Evolutionary conservation across 2,329 filamentous ascomycete genomes (phyloP).

Genomic region (Hymenoscyphus albidus): DNA sequence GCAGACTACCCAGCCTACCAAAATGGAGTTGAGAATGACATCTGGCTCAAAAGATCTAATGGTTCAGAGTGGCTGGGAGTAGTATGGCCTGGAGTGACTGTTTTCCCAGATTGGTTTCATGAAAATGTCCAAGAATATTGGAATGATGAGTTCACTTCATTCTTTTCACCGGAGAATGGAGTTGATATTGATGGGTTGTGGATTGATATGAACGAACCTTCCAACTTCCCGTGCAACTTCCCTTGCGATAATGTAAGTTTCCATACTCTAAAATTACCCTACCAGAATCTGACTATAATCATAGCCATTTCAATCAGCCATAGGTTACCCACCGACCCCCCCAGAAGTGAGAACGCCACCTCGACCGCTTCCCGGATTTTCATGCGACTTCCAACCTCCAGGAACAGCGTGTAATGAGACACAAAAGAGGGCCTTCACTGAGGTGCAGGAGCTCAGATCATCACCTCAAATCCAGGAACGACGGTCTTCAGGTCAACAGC

Average conservation of each 20-base stretch:
- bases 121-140: slow-evolving; percentile 62
- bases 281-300: not conserved
- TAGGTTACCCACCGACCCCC: slow-evolving; percentile 55
- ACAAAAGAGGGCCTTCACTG: slow-evolving; percentile 24
- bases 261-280: not conserved
- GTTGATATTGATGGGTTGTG: slow-evolving; percentile 75
- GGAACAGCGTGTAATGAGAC: slow-evolving; percentile 37
- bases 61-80: slow-evolving; percentile 58
- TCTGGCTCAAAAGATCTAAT: slow-evolving; percentile 50
- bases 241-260: slow-evolving; percentile 43
- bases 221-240: slow-evolving; percentile 49
- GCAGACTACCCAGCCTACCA: slow-evolving; percentile 50
- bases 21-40: slow-evolving; percentile 45
- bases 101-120: slow-evolving; percentile 74
- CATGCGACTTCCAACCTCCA: slow-evolving; percentile 61
- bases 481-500: slow-evolving; percentile 38
- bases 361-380: slow-evolving; percentile 64
- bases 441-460: not conserved
- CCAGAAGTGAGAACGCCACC: slow-evolving; percentile 61
- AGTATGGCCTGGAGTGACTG: slow-evolving; percentile 67
- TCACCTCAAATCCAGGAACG: not conserved
- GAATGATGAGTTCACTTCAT: slow-evolving; percentile 61
- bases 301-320: not conserved
- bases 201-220: slow-evolving; percentile 66
- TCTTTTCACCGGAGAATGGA: slow-evolving; percentile 61